phyloP scores from a whole-genome alignment of 768 basidiomycete species.

The Leccinum barrowsii region DNA sequence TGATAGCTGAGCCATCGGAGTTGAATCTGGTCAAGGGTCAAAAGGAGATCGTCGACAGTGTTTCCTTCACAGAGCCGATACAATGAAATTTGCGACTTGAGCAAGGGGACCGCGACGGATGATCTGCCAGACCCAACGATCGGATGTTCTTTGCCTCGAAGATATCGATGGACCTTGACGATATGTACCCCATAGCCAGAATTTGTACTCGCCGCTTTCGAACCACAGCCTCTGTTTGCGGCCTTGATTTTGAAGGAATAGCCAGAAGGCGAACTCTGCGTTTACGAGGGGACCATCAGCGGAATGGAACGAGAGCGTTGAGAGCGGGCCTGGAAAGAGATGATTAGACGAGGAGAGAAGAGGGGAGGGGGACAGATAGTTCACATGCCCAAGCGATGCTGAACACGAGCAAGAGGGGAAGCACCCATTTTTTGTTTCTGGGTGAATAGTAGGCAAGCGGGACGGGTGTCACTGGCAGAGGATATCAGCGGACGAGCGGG shows the following conservation, averaged over 20 bases:
- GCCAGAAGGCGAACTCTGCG: conserved; percentile 75
- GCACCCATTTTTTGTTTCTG: conserved; percentile 47
- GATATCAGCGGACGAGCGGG: conserved; percentile 3
- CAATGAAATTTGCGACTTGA: no score
- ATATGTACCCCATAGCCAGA: conserved; percentile 63
- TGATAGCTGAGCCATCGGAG: no score
- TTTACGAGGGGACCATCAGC: background rate
- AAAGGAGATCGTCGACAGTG: no score
- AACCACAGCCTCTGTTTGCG: conserved; percentile 74
- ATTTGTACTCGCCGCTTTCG: conserved; percentile 69
- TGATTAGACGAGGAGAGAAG: conserved; percentile 2
- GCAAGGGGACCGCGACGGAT: no score
- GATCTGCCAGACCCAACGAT: no score
- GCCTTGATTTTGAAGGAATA: conserved; percentile 78
- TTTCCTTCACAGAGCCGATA: no score
- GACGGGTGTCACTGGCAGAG: conserved; percentile 47
- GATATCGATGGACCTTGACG: background rate
- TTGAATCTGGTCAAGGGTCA: no score
- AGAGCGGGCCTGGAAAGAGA: background rate
- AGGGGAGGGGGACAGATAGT: conserved; percentile 41
- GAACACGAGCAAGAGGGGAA: conserved; percentile 69
- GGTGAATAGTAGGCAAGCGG: conserved; percentile 52
- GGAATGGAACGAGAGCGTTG: no score
- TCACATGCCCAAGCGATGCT: conserved; percentile 77
- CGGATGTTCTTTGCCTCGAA: no score